These are phyloP conservation scores for Ceratocystiopsis minuta DNA, from an alignment of 2,329 filamentous ascomycete genomes.

Conservation along the genomic window DNA sequence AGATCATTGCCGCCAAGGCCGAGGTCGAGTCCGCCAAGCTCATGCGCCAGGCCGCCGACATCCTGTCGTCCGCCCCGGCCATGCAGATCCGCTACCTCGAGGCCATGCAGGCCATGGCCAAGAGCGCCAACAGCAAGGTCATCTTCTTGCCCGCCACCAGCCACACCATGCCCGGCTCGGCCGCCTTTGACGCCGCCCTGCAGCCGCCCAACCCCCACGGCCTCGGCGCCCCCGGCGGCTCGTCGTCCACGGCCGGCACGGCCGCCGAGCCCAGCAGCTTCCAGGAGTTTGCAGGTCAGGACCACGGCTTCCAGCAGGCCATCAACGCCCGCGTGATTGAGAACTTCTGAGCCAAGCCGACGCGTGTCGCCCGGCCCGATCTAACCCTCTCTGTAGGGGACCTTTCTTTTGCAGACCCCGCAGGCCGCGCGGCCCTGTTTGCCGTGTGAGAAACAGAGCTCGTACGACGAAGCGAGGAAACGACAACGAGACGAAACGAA, in stretches of 20 bases:
- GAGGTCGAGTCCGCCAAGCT: conserved; percentile 94
- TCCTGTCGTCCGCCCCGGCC: conserved; percentile 74
- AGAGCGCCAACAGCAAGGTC: conserved; percentile 73
- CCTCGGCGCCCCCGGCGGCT: too few species aligned
- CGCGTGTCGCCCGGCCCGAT: too few species aligned
- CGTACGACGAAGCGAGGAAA: too few species aligned
- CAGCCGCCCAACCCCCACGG: conserved; percentile 20
- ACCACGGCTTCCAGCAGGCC: conserved; percentile 54
- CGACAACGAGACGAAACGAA: too few species aligned
- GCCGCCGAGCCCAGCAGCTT: conserved; percentile 23
- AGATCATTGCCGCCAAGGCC: conserved; percentile 91
- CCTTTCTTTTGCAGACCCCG: too few species aligned
- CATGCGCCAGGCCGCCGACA: conserved; percentile 85
- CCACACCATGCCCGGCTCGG: conserved; percentile 35
- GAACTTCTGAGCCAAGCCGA: conserved; percentile 66
- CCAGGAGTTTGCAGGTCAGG: conserved; percentile 33
- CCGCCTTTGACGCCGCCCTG: conserved; percentile 24
- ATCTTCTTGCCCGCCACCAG: conserved; percentile 58
- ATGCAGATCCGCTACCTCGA: conserved; percentile 98
- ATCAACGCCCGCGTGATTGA: conserved; percentile 71
- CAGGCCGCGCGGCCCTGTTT: too few species aligned
- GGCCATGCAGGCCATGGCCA: conserved; percentile 98
- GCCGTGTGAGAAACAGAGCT: too few species aligned
- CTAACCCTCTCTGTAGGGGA: too few species aligned
- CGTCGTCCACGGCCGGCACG: conserved; percentile 14